Base-by-base conservation (phyloP, 2,329 filamentous ascomycete species). In the Monilinia laxa region DNA sequence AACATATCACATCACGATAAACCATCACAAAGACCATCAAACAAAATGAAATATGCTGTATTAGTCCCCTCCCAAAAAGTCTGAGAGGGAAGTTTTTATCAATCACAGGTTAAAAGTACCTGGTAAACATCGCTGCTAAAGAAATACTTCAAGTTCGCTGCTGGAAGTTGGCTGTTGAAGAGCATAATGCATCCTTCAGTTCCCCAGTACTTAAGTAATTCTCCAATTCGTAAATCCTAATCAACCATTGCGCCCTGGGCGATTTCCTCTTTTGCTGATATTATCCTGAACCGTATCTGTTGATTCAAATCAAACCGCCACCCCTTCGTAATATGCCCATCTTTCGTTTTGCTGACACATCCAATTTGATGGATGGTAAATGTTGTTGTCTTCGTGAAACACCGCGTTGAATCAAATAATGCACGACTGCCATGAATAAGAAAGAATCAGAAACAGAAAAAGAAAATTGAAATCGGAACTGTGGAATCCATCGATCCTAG, bases 321-420 rank as follows among this genome's bases (percentile, higher is more conserved):
- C 28, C 40, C 25, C 20, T 31, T 59, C 11, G 40, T 59, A 35
- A 59, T 16, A 28, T 28, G 6, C 20, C 49, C 49, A 16, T 14
- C 49, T 5, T 16, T 52, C 12, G 49, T 28, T 49, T 2, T 49
- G 6, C 11, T 7, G 1, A 59, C 40, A 47, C 40, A 59, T 10
- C 56, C 56, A 59, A 59, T n/a, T 20, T n/a, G n/a, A 47, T 47
- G 56, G 56, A 59, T 59, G 56, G 40, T 9, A 47, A 57, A 25
- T 51, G 7, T 11, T 25, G 23, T 6, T n/a, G 16, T 23, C 40
- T 18, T n/a, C 20, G 6, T 23, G 10, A 16, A 35, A 20, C 1
- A 9, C 25, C 16, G 20, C 18, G 12, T 12, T 25, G 18, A 10
- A n/a, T n/a, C 6, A 47, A 47, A n/a, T n/a, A 2, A 23, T n/a